A percentile compares a stretch with the other conserved stretches of the same genome.
Conservation (phyloP, 169 alveolate genomes). For the Theileria orientalis region DNA sequence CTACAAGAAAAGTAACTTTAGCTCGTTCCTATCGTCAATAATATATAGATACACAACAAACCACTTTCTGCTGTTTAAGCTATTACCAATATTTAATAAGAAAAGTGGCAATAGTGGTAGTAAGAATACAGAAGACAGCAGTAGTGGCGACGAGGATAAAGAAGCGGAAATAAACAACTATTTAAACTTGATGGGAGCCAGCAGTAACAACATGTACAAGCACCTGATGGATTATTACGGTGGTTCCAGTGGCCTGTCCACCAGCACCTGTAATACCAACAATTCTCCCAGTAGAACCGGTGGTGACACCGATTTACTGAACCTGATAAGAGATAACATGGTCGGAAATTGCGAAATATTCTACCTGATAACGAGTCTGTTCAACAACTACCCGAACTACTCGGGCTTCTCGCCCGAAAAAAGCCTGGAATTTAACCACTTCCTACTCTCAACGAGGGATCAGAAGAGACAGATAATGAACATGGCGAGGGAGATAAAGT, state of each 20-base stretch:
- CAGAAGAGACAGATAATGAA: slow-evolving; percentile 35
- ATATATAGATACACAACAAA: background rate
- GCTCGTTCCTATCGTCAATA: background rate
- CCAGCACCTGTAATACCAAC: no score
- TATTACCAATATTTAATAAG: background rate
- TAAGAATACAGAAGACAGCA: background rate
- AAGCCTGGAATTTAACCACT: slow-evolving; percentile 35
- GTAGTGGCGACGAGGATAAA: background rate
- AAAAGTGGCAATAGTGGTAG: background rate
- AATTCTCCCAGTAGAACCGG: no score
- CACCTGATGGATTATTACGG: no score
- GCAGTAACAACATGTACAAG: no score
- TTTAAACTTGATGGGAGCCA: no score
- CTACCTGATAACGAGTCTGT: slow-evolving; percentile 31
- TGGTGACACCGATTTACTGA: background rate
- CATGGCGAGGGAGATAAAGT: no score
- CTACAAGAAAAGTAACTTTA: background rate
- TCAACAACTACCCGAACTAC: slow-evolving; percentile 39
- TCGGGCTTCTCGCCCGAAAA: slow-evolving; percentile 58
- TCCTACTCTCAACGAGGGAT: slow-evolving; percentile 3
- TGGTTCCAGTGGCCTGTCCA: no score
- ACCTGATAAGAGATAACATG: background rate
- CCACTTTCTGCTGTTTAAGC: background rate
- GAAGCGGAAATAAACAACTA: background rate
- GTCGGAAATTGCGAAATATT: slow-evolving; percentile 33